These are phyloP conservation scores for Nannochloropsis oceanica DNA, from an alignment of 108 stramenopile genomes.

Conservation along the genomic window DNA sequence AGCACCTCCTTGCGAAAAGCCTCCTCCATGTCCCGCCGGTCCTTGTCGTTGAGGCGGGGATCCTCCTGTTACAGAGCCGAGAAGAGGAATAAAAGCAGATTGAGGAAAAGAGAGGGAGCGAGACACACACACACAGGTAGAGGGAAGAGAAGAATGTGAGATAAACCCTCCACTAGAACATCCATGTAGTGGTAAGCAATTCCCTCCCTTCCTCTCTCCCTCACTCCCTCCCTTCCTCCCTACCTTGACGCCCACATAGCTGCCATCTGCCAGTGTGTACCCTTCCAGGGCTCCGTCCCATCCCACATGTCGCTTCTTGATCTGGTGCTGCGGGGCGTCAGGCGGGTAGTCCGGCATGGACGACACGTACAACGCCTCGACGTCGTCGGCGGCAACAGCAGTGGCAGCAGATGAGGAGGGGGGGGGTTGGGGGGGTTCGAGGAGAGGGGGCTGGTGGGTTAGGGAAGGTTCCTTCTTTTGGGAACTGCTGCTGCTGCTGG, in stretches of 20 bases:
- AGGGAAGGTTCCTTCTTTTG: background rate
- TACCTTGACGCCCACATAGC: background rate
- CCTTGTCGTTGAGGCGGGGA: background rate
- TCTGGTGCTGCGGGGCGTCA: background rate
- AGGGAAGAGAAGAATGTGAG: no score
- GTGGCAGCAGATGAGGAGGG: background rate
- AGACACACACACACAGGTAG: background rate
- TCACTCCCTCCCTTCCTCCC: background rate
- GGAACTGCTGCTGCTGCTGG: background rate
- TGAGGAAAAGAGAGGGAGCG: background rate
- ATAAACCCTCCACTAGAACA: no score
- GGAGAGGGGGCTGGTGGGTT: background rate
- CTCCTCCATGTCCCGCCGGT: background rate
- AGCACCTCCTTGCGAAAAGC: background rate
- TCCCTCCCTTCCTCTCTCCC: background rate
- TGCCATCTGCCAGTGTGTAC: background rate
- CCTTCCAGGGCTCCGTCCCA: background rate
- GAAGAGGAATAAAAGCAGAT: background rate
- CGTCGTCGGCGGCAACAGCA: background rate
- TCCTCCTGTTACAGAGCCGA: background rate
- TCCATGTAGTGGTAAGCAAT: no score
- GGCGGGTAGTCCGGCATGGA: background rate
- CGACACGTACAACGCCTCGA: background rate
- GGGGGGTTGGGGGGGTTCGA: background rate
- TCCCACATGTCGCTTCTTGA: background rate